Conservation (phyloP, 1,284 basidiomycete species). For the Ustilago cynodontis region DNA sequence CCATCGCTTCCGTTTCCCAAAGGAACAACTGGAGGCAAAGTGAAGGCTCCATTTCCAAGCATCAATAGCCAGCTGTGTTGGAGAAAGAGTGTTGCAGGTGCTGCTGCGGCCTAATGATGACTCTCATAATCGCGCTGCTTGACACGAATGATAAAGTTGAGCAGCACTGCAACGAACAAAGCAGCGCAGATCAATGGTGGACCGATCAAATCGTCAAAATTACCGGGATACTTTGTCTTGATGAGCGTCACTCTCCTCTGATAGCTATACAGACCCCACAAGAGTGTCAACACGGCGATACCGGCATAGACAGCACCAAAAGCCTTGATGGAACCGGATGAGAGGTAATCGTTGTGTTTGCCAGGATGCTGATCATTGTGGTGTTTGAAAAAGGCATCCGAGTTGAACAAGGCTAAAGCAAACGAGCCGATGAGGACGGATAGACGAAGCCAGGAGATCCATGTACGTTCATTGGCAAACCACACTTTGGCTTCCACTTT, state of each 20-base stretch:
- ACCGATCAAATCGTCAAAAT: constrained; percentile 74
- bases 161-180: constrained; percentile 65
- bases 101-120: constrained; percentile 17
- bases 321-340: constrained; percentile 74
- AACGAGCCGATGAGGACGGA: constrained; percentile 87
- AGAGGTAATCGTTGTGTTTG: constrained; percentile 32
- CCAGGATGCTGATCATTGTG: constrained; percentile 45
- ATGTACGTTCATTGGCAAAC: constrained; percentile 73
- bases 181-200: constrained; percentile 67
- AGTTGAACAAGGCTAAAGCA: constrained; percentile 87
- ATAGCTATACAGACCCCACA: constrained; percentile 89
- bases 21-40: no score
- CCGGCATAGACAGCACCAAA: constrained; percentile 88
- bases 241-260: constrained; percentile 92
- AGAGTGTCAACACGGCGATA: constrained; percentile 72
- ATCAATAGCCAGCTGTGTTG: no score
- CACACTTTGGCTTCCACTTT: constrained; percentile 70
- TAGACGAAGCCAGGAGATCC: constrained; percentile 90
- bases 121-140: constrained; percentile 50
- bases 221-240: constrained; percentile 86
- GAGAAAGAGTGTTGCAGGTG: no score
- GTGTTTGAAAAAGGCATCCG: constrained; percentile 73
- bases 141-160: constrained; percentile 67
- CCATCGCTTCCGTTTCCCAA: not conserved
- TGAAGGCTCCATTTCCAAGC: no score